A percentile compares a stretch with the other conserved stretches of the same genome.
These are phyloP conservation scores for Themeda triandra DNA, from an alignment of 176 grass and related monocot species.

Conservation along the genomic window DNA sequence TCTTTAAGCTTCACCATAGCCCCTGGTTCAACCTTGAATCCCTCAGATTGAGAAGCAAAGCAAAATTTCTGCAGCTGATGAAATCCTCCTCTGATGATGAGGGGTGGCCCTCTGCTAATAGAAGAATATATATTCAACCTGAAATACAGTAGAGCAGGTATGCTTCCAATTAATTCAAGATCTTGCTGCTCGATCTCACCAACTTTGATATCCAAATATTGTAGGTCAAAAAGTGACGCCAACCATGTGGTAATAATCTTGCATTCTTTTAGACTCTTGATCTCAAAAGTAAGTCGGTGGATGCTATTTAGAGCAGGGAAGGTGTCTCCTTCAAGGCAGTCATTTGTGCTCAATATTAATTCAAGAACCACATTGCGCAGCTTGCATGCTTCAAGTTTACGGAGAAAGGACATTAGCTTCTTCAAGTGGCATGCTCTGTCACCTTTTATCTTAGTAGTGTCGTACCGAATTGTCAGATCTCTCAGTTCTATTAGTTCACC, in stretches of 20 bases:
- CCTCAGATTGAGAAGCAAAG: too few relatives aligned
- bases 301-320: conserved; percentile 15
- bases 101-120: too few relatives aligned
- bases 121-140: too few relatives aligned
- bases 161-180: too few relatives aligned
- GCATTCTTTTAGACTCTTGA: neutral
- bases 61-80: too few relatives aligned
- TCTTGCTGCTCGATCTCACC: too few relatives aligned
- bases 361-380: neutral
- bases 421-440: neutral
- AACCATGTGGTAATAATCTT: neutral
- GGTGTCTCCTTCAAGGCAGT: neutral
- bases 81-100: too few relatives aligned
- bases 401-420: neutral
- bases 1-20: neutral
- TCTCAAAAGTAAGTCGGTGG: neutral
- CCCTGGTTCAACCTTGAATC: neutral
- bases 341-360: neutral
- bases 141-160: too few relatives aligned
- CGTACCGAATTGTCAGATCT: neutral
- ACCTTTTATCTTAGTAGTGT: neutral
- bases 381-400: neutral
- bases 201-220: neutral
- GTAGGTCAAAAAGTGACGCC: neutral
- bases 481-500: conserved; percentile 4